Evolutionary conservation across 2,329 filamentous ascomycete species (phyloP).

Genomic region (Neopestalotiopsis rosae): DNA sequence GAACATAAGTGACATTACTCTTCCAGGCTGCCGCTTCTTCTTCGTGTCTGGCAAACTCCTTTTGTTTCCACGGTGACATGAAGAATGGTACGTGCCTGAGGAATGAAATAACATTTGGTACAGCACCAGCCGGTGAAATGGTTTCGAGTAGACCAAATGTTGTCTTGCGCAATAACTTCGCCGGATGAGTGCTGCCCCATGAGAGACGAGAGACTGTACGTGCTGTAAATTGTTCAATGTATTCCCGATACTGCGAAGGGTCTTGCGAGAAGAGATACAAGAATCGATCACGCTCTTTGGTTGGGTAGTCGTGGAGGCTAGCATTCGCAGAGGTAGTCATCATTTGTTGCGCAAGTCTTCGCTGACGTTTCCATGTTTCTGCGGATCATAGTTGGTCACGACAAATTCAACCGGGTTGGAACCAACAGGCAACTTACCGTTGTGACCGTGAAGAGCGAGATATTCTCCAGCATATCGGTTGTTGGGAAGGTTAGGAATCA

Average conservation of each 20-base stretch:
- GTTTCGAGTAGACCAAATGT: constrained; percentile 52
- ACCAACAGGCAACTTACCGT: constrained; percentile 35
- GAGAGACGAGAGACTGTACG: constrained; percentile 50
- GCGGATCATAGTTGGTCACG: background rate
- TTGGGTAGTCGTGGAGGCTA: constrained; percentile 47
- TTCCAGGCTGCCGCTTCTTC: constrained; percentile 45
- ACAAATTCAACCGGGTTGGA: background rate
- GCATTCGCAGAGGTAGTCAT: constrained; percentile 45
- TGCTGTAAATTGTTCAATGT: constrained; percentile 52
- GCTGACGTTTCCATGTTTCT: constrained; percentile 56
- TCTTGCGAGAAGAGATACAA: constrained; percentile 46
- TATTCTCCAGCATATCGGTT: constrained; percentile 54
- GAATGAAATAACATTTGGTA: constrained; percentile 47
- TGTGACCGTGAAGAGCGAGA: constrained; percentile 49
- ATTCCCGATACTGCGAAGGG: constrained; percentile 48
- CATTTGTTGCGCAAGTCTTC: constrained; percentile 49
- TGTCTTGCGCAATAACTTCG: constrained; percentile 46
- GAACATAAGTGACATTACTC: constrained; percentile 43
- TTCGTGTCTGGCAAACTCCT: constrained; percentile 45
- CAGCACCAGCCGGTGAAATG: constrained; percentile 50
- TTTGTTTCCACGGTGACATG: constrained; percentile 51
- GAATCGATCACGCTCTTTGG: constrained; percentile 50
- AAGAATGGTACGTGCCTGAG: constrained; percentile 43
- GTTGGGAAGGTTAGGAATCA: constrained; percentile 52
- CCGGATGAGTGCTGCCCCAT: constrained; percentile 50